A percentile compares a stretch with the other conserved stretches of the same genome.
phyloP scores from a whole-genome alignment of 345 rosid genomes.

The Triadica sebifera region DNA sequence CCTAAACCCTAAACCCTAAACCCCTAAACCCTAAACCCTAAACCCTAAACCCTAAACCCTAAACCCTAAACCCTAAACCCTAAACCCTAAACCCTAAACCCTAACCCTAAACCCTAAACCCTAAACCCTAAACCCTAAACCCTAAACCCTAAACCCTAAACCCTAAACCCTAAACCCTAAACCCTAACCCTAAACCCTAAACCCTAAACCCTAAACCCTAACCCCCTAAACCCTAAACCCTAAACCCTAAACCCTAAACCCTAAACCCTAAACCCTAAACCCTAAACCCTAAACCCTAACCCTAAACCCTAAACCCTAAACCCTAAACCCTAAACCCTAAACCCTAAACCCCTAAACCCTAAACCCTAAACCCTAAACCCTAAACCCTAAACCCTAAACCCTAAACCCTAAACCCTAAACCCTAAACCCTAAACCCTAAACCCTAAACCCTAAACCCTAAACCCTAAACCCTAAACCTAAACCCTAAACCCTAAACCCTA shows the following conservation, averaged over 20 bases:
- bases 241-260: conserved; percentile 14
- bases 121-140: conserved; percentile 19
- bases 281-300: conserved; percentile 12
- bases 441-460: no score
- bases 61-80: conserved; percentile 16
- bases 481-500: no score
- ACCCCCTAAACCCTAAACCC: conserved; percentile 7
- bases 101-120: conserved; percentile 7
- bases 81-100: conserved; percentile 14
- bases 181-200: conserved; percentile 13
- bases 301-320: conserved; percentile 11
- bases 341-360: no score
- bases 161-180: conserved; percentile 18
- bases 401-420: no score
- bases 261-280: conserved; percentile 15
- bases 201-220: conserved; percentile 2
- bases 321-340: conserved; percentile 12
- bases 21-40: conserved; percentile 15
- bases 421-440: no score
- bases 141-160: conserved; percentile 19
- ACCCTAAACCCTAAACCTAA: no score
- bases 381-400: no score
- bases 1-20: conserved; percentile 16
- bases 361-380: no score
- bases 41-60: conserved; percentile 20